Evolutionary conservation across 2,329 filamentous ascomycete genomes (phyloP).

Genomic region (Drechslerella dactyloides): DNA sequence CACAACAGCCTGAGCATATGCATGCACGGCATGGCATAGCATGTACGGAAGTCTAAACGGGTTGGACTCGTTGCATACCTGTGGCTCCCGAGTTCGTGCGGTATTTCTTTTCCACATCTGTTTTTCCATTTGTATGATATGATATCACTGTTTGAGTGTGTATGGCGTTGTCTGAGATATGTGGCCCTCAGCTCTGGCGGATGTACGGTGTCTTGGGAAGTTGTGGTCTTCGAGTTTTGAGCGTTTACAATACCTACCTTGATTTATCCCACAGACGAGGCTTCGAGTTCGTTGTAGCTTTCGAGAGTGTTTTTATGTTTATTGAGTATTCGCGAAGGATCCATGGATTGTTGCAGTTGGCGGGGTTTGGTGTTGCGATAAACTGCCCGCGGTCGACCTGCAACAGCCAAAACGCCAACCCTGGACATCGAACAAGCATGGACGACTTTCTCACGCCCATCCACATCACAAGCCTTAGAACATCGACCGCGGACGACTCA

Average conservation of each 20-base stretch:
- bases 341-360: not conserved
- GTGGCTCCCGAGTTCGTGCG: too few species aligned
- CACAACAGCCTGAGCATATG: slow-evolving; percentile 15
- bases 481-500: slow-evolving; percentile 35
- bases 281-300: not conserved
- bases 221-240: slow-evolving; percentile 5
- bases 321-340: not conserved
- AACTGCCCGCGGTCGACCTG: slow-evolving; percentile 2
- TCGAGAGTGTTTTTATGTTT: not conserved
- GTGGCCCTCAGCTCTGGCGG: slow-evolving; percentile 4
- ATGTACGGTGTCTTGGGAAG: slow-evolving; percentile 24
- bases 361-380: slow-evolving; percentile 1
- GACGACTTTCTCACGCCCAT: slow-evolving; percentile 40
- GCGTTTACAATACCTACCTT: slow-evolving; percentile 7
- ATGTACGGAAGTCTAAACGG: slow-evolving; percentile 14
- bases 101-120: not conserved
- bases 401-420: slow-evolving; percentile 10
- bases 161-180: slow-evolving; percentile 22
- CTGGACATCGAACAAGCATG: slow-evolving; percentile 23
- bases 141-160: slow-evolving; percentile 19
- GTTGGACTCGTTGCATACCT: too few species aligned
- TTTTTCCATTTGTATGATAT: slow-evolving; percentile 45
- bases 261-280: not conserved
- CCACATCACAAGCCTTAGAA: slow-evolving; percentile 46
- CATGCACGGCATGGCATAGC: too few species aligned